Base-by-base conservation (phyloP, 1,284 basidiomycete genomes). In the Boletus calvinii region DNA sequence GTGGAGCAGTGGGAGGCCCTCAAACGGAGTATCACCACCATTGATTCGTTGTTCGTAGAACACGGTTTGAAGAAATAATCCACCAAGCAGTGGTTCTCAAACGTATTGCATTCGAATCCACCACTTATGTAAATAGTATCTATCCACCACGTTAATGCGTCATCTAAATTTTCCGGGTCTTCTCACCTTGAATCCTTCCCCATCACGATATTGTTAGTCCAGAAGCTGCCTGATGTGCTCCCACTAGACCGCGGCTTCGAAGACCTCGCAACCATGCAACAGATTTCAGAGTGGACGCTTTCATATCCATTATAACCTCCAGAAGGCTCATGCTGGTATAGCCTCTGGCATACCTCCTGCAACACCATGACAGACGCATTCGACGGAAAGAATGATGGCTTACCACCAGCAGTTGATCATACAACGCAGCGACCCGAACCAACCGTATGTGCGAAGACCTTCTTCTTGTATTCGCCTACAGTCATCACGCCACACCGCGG, bases 401-500 rank as follows among this genome's bases (percentile, higher is more conserved):
- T 64, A 84, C 86, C 87, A 86, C 85, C 85, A 91, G 54, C 77
- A 77, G 29, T 63, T 61, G 53, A 90, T 74, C 63, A 87, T 85
- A 41, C 78, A 74, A 37, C 62, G 61, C 35, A 87, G 59, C n/a
- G 81, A 64, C 6, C 70, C 63, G 10, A 82, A 60, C 20, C 81
- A 81, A 41, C 84, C 66, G 8, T 70, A 64, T 9, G 53, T 53
- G 36, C 59, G 63, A 44, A 85, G 66, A 1, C 84, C 83, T 26
- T 71, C 70, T 36, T 73, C 69, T 47, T 76, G 70, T 72, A 85
- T 75, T 12, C 76, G 75, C 50, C 77, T 74, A 60, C 78, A 77
- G 53, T 96, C 92, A 63, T 91, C 88, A 59, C 82, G 76, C 87
- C 93, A 97, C 2, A 94, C 89, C 35, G 94, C 85, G 18, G 76